phyloP scores from a whole-genome alignment of 805 yeast genomes.

The Deakozyma indianensis region DNA sequence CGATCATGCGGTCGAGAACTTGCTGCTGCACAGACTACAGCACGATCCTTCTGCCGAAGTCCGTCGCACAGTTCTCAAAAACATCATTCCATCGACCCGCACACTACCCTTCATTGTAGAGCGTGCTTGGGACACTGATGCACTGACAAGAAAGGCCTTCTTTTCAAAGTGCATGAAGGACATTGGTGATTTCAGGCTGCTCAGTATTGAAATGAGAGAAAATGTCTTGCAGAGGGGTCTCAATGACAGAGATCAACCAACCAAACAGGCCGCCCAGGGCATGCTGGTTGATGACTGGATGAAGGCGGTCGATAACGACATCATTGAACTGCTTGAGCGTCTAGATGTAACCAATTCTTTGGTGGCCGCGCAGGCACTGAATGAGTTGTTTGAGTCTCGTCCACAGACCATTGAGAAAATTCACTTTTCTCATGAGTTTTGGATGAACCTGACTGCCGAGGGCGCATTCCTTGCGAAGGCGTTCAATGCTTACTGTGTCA shows the following conservation, averaged over 20 bases:
- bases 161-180: conserved; percentile 55
- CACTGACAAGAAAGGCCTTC: conserved; percentile 56
- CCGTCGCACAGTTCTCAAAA: conserved; percentile 66
- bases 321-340: conserved; percentile 55
- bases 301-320: conserved; percentile 48
- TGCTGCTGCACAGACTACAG: conserved; percentile 39
- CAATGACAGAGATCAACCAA: conserved; percentile 67
- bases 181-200: conserved; percentile 44
- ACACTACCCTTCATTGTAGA: conserved; percentile 52
- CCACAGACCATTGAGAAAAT: conserved; percentile 49
- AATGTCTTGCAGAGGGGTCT: conserved; percentile 70
- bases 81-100: conserved; percentile 39
- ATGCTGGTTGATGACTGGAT: conserved; percentile 68
- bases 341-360: conserved; percentile 56
- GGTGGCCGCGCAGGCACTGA: conserved; percentile 54
- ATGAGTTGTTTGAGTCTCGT: conserved; percentile 43
- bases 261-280: conserved; percentile 53
- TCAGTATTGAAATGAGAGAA: conserved; percentile 45
- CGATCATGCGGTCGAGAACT: conserved; percentile 24
- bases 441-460: conserved; percentile 62
- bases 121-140: conserved; percentile 69
- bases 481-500: conserved; percentile 49
- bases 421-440: conserved; percentile 46
- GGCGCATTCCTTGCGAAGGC: conserved; percentile 57
- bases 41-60: conserved; percentile 83